A percentile compares a stretch with the other conserved stretches of the same genome.
Conservation (phyloP, 2,329 filamentous ascomycete species). For the Botrytis porri region DNA sequence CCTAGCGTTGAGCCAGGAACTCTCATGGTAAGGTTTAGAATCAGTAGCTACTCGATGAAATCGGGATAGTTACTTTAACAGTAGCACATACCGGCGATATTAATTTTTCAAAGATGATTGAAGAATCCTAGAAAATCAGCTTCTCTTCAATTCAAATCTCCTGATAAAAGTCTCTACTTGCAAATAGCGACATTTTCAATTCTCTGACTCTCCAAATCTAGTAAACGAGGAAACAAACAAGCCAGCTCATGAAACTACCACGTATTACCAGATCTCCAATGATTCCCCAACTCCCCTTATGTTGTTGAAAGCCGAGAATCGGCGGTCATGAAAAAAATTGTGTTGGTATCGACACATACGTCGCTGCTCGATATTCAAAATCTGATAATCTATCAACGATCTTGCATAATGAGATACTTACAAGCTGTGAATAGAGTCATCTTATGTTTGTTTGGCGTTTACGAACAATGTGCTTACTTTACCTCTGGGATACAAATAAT, state of each 20-base stretch:
- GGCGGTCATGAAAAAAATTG: neutral
- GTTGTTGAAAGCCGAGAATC: neutral
- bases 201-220: neutral
- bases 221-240: neutral
- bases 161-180: neutral
- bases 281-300: neutral
- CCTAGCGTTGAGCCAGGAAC: neutral
- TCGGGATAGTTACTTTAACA: neutral
- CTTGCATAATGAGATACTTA: neutral
- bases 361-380: neutral
- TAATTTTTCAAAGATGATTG: neutral
- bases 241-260: neutral
- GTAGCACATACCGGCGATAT: neutral
- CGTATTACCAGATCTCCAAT: neutral
- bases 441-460: neutral
- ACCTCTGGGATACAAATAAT: neutral
- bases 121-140: neutral
- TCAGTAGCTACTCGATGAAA: neutral
- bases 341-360: neutral
- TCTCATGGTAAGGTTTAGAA: rapidly evolving
- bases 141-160: neutral
- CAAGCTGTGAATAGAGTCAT: neutral
- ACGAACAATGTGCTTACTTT: neutral
- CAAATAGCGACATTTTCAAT: neutral
- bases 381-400: neutral